Percentiles rank a stretch among this genome's conserved stretches.
Evolutionary conservation across 176 grass and related monocot species (phyloP).

Genomic region (Oryza meyeriana): DNA sequence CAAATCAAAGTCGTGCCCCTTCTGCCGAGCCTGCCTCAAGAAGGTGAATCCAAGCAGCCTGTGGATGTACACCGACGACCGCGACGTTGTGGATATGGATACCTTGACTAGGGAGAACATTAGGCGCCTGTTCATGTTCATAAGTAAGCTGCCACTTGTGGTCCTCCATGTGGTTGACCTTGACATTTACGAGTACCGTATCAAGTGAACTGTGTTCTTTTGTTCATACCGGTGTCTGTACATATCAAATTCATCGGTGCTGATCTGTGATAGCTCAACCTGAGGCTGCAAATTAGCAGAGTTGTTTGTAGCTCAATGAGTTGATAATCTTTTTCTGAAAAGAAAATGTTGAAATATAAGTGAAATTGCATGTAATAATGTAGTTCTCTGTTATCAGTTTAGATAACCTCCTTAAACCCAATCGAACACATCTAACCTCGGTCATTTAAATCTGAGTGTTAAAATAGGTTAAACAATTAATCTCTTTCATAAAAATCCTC

Average conservation of each 20-base stretch:
- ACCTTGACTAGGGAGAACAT: conserved; percentile 51
- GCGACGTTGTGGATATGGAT: conserved; percentile 53
- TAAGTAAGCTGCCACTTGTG: conserved; percentile 61
- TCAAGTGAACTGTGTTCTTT: conserved; percentile 31
- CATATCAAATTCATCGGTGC: neutral
- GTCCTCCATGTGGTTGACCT: conserved; percentile 52
- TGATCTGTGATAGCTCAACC: neutral
- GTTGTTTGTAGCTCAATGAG: neutral
- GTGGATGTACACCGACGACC: conserved; percentile 47
- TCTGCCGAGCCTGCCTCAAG: conserved; percentile 53
- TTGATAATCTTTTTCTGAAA: neutral
- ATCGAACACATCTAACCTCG: neutral
- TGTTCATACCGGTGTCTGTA: neutral
- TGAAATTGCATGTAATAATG: neutral
- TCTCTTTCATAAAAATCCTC: neutral
- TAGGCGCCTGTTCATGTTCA: conserved; percentile 57
- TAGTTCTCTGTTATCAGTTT: neutral
- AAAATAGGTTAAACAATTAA: neutral
- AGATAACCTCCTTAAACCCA: neutral
- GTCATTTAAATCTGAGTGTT: neutral
- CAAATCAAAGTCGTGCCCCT: conserved; percentile 55
- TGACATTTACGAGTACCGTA: conserved; percentile 51
- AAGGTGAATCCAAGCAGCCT: conserved; percentile 45
- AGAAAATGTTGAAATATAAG: neutral
- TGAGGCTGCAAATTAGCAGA: neutral